phyloP scores from a whole-genome alignment of 352 stramenopile genomes.

The Pythium pyrilobum region DNA sequence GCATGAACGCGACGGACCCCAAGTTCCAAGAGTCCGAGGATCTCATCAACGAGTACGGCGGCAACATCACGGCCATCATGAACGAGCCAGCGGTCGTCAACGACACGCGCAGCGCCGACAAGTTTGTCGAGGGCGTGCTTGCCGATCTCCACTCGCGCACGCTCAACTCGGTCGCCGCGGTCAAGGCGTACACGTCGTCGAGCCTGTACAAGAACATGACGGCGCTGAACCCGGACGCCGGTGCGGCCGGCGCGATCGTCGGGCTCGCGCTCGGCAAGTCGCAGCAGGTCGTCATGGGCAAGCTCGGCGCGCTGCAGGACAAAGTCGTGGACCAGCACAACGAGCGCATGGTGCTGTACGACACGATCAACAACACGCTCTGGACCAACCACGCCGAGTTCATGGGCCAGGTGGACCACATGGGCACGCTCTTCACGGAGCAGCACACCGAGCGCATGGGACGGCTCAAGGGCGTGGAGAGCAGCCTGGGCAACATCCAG shows the following conservation, averaged over 20 bases:
- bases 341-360: constrained; percentile 7
- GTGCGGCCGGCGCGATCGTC: background rate
- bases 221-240: background rate
- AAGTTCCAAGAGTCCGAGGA: background rate
- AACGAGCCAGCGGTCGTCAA: background rate
- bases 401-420: constrained; percentile 6
- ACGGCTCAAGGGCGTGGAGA: constrained; percentile 1
- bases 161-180: background rate
- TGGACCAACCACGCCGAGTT: constrained; percentile 12
- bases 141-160: constrained; percentile 1
- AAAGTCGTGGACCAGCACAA: constrained; percentile 4
- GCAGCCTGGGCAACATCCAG: constrained; percentile 4
- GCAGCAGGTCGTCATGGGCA: constrained; percentile 2
- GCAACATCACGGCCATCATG: background rate
- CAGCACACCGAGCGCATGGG: constrained; percentile 10
- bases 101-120: background rate
- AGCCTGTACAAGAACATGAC: constrained; percentile 6
- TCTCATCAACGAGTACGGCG: background rate
- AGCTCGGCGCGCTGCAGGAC: background rate
- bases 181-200: constrained; percentile 7
- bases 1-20: background rate
- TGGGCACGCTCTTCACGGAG: constrained; percentile 6
- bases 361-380: constrained; percentile 12
- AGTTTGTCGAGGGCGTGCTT: background rate
- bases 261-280: constrained; percentile 1